phyloP scores from a whole-genome alignment of 202 grass and related monocot genomes.

The Digitaria exilis region DNA sequence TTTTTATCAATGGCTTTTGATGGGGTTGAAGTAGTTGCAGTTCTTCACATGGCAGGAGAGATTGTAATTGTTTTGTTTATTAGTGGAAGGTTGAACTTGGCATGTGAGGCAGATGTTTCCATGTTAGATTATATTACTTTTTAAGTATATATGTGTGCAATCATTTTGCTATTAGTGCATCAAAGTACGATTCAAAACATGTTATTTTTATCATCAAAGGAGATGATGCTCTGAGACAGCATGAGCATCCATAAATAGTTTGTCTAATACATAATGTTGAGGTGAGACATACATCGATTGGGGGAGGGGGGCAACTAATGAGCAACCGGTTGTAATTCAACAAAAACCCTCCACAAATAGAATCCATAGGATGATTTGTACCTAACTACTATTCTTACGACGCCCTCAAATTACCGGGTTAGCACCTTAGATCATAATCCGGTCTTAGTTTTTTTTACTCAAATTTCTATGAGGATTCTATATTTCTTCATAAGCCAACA shows the following conservation, averaged over 20 bases:
- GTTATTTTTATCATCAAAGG: neutral
- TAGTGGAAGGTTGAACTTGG: neutral
- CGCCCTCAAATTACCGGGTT: no score
- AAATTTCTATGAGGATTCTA: no score
- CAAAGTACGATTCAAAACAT: conserved; percentile 7
- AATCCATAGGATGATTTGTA: no score
- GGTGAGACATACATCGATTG: no score
- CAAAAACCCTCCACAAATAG: no score
- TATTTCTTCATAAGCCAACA: no score
- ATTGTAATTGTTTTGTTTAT: conserved; percentile 4
- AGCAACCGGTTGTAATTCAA: no score
- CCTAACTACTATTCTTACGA: no score
- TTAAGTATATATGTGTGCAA: neutral
- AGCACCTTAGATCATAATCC: no score
- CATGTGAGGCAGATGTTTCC: conserved; percentile 47
- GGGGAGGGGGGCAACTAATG: no score
- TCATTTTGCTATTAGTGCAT: conserved; percentile 35
- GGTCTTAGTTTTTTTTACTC: neutral
- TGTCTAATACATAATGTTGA: neutral
- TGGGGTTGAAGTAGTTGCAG: no score
- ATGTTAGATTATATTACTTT: conserved; percentile 23
- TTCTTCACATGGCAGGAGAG: neutral
- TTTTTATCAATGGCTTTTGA: neutral
- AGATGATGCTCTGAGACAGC: neutral
- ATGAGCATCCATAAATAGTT: neutral